Percentiles rank a stretch among this genome's conserved stretches.
Evolutionary conservation across 148 eudicot species (phyloP).

Genomic region (Vaccinium macrocarpon): DNA sequence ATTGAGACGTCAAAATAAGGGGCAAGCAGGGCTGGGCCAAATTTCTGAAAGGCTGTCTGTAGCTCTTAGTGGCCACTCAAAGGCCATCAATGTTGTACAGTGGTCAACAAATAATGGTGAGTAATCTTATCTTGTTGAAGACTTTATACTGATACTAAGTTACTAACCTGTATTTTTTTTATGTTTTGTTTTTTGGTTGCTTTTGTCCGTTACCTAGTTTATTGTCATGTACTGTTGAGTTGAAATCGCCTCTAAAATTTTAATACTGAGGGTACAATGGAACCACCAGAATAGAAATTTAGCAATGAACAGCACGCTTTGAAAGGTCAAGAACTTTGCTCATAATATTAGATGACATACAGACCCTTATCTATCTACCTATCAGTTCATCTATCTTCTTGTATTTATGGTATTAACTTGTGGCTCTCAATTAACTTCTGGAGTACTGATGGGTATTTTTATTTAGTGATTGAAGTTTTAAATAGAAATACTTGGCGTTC

Average conservation of each 20-base stretch:
- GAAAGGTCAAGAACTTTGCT: background rate
- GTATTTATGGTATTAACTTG: background rate
- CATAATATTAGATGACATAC: background rate
- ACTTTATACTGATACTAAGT: background rate
- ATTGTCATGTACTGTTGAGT: background rate
- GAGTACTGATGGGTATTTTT: background rate
- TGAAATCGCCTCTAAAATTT: background rate
- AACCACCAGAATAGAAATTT: background rate
- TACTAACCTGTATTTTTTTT: background rate
- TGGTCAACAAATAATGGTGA: slow-evolving; percentile 76
- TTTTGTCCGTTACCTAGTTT: background rate
- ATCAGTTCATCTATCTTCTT: background rate
- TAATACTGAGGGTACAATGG: background rate
- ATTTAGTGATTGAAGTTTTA: background rate
- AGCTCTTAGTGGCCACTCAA: slow-evolving; percentile 57
- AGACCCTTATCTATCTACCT: background rate
- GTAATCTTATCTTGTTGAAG: slow-evolving; percentile 15
- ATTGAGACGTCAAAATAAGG: slow-evolving; percentile 38
- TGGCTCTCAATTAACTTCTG: background rate
- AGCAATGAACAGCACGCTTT: background rate
- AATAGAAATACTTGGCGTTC: background rate
- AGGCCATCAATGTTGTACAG: slow-evolving; percentile 63
- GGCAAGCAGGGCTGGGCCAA: slow-evolving; percentile 18
- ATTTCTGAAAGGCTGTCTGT: slow-evolving; percentile 39
- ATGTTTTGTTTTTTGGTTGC: background rate